Conservation (phyloP, 164 flowering plant species). For the Berberis thunbergii region DNA sequence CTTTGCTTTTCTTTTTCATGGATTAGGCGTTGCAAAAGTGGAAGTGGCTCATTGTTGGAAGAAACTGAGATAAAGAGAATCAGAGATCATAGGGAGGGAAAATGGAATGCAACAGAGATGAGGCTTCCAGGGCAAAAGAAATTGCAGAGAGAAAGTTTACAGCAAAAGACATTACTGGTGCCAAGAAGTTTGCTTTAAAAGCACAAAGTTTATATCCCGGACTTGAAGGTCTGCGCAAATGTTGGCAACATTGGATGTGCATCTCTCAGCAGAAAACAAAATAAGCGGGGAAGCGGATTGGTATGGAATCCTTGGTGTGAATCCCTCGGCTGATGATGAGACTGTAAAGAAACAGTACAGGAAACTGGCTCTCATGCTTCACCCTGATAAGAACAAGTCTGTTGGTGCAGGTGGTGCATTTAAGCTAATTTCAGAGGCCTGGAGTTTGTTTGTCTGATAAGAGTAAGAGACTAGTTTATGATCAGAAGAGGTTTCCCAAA, state of each 20-base stretch:
- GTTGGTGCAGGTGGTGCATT: slow-evolving; percentile 95
- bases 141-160: slow-evolving; percentile 32
- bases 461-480: slow-evolving; percentile 43
- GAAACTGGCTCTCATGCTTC: slow-evolving; percentile 75
- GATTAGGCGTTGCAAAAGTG: background rate
- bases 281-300: slow-evolving; percentile 38
- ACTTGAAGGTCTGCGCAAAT: slow-evolving; percentile 44
- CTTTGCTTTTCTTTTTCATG: background rate
- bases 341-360: slow-evolving; percentile 64
- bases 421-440: slow-evolving; percentile 70
- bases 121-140: slow-evolving; percentile 44
- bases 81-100: too few relatives aligned
- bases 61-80: too few relatives aligned
- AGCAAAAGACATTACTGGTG: slow-evolving; percentile 23
- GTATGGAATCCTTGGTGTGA: slow-evolving; percentile 70
- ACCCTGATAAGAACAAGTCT: slow-evolving; percentile 52
- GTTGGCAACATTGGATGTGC: slow-evolving; percentile 39
- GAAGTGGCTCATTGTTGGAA: background rate
- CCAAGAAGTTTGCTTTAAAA: slow-evolving; percentile 57
- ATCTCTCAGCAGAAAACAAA: slow-evolving; percentile 26
- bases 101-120: slow-evolving; percentile 46
- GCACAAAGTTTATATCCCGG: slow-evolving; percentile 51
- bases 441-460: slow-evolving; percentile 83
- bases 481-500: slow-evolving; percentile 41
- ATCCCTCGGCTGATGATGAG: slow-evolving; percentile 59